Conservation (phyloP, 139 green algal species). For the Raphidocelis subcapitata region DNA sequence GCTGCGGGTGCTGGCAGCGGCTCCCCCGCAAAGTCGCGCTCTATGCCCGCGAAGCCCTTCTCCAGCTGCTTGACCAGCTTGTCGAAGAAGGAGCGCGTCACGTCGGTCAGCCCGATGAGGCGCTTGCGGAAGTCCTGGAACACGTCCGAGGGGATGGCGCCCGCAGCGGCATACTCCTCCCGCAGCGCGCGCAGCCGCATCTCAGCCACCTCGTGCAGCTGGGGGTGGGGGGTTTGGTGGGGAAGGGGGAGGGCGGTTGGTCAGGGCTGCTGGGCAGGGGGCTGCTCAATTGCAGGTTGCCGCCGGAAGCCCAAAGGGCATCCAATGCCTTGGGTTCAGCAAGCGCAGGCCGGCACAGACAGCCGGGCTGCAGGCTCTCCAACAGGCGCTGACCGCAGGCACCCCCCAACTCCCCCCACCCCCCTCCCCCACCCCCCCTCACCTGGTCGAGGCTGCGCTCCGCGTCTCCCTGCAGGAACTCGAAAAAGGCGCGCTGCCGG, state of each 20-base stretch:
- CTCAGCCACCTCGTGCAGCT: constrained; percentile 81
- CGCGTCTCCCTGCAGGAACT: constrained; percentile 90
- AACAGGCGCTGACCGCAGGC: too few relatives aligned
- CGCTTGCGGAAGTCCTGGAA: constrained; percentile 71
- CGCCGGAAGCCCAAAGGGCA: too few relatives aligned
- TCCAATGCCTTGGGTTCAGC: too few relatives aligned
- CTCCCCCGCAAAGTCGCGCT: constrained; percentile 42
- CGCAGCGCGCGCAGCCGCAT: constrained; percentile 59
- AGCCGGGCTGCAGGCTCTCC: too few relatives aligned
- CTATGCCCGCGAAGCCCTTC: constrained; percentile 69
- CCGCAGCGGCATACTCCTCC: constrained; percentile 11
- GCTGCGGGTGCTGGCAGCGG: not conserved
- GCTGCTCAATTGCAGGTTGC: too few relatives aligned
- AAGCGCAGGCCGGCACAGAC: too few relatives aligned
- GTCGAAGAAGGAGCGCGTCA: constrained; percentile 83
- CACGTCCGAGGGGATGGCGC: constrained; percentile 9
- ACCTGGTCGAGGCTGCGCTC: constrained; percentile 73
- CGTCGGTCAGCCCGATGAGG: constrained; percentile 87
- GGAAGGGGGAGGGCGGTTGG: not conserved
- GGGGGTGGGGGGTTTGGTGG: not conserved
- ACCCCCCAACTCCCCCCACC: too few relatives aligned
- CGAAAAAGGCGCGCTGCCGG: constrained; percentile 74
- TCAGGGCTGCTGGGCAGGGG: too few relatives aligned
- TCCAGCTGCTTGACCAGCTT: constrained; percentile 90
- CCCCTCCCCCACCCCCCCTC: not conserved